Evolutionary conservation across 202 grass and related monocot genomes (phyloP), one percentile per base, ranked within the genome.

Genomic region (Zizania palustris): DNA sequence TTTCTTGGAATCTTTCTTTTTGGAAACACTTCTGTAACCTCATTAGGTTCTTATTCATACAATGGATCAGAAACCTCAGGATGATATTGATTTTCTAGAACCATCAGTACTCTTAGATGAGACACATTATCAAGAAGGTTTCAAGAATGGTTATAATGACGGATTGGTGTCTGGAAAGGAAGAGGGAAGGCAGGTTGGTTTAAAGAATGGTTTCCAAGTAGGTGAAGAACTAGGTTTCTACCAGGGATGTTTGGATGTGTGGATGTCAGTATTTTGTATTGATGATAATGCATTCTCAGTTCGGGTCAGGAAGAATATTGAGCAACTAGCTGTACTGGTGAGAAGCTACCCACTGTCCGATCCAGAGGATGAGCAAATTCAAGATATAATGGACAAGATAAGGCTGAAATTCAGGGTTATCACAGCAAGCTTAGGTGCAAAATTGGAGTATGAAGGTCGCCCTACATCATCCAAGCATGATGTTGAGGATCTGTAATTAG

Each of bases 221-320:
- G 91, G 95, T 13, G 95, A 98, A 74, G 89, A 98, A 75, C 54
- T 95, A 67, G 91, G 91, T 58, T 98, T 98, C 82, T 90, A 92
- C 49, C 74, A 79, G 60, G 89, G 95, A 19, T 98, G 91, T 64
- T 41, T 94, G 39, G 79, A 93, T 85, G 70, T 93, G 45, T 93
- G 94, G 89, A 84, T 62, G 37, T 98, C 85, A 4, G 55, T 71
- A 60, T 77, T 61, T 51, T 65, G 13, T 46, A 67, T 90, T 63
- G 79, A 92, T 75, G 74, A 82, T 20, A 74, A 76, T 9, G 61
- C 73, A 41, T 90, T 98, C 78, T 88, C 91, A 60, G 49, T 80
- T 72, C 73, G 95, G 49, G 9, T 94, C 41, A 84, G 70, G 74
- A 98, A 90, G 70, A 88, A 87, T 63, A 90, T 94, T 19, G 84